Evolutionary conservation across 2,329 filamentous ascomycete species (phyloP), one percentile per base, ranked within the genome.

Genomic region (Penicillium olsonii): DNA sequence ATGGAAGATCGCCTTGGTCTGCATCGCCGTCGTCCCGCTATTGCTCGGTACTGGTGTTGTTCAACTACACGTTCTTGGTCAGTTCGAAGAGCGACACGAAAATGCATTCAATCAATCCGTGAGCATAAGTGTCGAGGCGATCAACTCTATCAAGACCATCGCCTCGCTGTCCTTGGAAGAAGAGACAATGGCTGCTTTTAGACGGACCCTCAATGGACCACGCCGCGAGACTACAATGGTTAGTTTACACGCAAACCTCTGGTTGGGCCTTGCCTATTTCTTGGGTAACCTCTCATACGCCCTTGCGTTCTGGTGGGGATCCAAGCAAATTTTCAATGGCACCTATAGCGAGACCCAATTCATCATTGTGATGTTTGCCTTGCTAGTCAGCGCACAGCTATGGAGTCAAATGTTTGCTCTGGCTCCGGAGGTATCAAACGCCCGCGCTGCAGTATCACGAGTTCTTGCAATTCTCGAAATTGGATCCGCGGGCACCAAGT

Each of bases 281-380:
- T 50, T 74, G 2, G 81, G 84, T 18, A 87, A 86, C 61, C 76
- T 88, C 42, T 81, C 90, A 19, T 88, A 90, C 61, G 85, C 87
- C 0, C 79, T 92, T 45, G 85, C 87, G 0, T 91, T 90, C 68
- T 92, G 87, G 86, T 92, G 87, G 87, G 87, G 87, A 3, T 80
- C 87, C 0, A 85, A 82, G 59, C 82, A 84, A 54, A 88, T 91
- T 51, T 79, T 84, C 43, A 76, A 78, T 34, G 87, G 87, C 5
- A 72, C 82, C 48, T 87, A 87, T 56, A 81, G 80, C 34, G 82
- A 84, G 24, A 80, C 87, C n/a, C 71, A 83, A 44, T 91, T 90
- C 71, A 84, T 91, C 66, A 87, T 88, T 59, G 85, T 91, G 6
- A 76, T 90, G 4, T 78, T 87, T 5, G 79, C 87, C 4, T 80